Conservation (phyloP, 192 early-diverging fungal genomes). For the Coemansia sp. region DNA sequence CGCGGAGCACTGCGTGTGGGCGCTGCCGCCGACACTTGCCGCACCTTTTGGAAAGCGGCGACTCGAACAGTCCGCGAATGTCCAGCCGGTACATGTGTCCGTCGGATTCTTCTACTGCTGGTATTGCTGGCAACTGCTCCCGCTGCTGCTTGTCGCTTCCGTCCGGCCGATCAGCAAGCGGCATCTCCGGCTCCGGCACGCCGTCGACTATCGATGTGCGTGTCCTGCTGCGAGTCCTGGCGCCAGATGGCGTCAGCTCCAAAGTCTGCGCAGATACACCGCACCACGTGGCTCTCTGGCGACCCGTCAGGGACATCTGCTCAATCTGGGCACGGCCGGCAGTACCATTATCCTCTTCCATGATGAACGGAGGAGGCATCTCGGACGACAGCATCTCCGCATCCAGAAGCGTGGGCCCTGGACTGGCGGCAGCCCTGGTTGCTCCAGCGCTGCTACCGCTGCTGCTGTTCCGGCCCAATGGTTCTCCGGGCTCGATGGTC, state of each 20-base stretch:
- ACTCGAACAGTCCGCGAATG: conserved; percentile 16
- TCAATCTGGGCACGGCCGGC: conserved; percentile 13
- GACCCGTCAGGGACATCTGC: conserved; percentile 11
- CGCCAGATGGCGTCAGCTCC: background rate
- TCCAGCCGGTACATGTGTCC: conserved; percentile 6
- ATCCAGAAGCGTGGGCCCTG: conserved; percentile 12
- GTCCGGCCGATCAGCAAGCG: background rate
- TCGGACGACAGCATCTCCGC: conserved; percentile 31
- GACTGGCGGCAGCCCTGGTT: background rate
- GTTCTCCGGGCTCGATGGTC: background rate
- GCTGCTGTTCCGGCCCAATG: background rate
- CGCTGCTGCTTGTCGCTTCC: background rate
- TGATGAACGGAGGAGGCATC: conserved; percentile 28
- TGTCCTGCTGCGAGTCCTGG: conserved; percentile 1
- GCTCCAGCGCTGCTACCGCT: background rate
- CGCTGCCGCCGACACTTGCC: background rate
- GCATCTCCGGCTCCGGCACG: background rate
- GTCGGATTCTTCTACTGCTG: background rate
- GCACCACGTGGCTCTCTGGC: conserved; percentile 22
- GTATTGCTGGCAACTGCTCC: background rate
- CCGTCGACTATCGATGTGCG: background rate
- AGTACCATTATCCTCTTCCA: background rate
- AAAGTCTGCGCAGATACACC: background rate
- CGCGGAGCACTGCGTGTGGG: background rate
- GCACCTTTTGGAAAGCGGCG: background rate